Percentiles rank a stretch among this genome's conserved stretches.
These are phyloP conservation scores for Crataegus laevigata DNA, from an alignment of 306 rosid species.

Conservation along the genomic window DNA sequence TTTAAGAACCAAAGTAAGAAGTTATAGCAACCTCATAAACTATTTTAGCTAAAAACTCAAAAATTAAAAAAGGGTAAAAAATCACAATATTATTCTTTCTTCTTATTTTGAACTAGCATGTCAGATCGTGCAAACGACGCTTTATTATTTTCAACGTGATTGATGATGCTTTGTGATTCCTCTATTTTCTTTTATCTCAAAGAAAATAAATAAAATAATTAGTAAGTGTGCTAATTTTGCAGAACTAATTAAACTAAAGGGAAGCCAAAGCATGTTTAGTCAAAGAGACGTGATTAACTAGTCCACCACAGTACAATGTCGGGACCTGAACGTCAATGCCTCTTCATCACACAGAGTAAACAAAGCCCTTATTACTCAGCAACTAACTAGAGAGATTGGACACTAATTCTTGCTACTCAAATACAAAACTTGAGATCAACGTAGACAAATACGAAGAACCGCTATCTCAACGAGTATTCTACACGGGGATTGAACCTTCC, in stretches of 20 bases:
- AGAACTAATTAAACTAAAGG: neutral
- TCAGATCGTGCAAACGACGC: no score
- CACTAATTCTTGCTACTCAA: slow-evolving; percentile 22
- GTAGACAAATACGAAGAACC: neutral
- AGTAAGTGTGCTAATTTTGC: neutral
- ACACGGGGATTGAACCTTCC: slow-evolving; percentile 44
- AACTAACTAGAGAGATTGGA: slow-evolving; percentile 4
- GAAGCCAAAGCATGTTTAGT: neutral
- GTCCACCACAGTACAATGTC: slow-evolving; percentile 12
- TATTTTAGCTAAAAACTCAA: no score
- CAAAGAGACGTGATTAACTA: slow-evolving; percentile 11
- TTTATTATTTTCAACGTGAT: no score
- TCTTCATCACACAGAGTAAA: slow-evolving; percentile 11
- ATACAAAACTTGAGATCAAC: neutral
- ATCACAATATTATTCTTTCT: neutral
- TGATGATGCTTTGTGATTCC: no score
- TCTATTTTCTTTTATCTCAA: neutral
- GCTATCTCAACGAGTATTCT: neutral
- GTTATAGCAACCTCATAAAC: no score
- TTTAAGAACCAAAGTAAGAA: fast-evolving
- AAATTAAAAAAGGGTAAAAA: neutral
- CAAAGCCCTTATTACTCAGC: slow-evolving; percentile 11
- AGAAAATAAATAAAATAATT: neutral
- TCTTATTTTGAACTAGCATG: no score
- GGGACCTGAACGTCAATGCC: slow-evolving; percentile 17